Evolutionary conservation across 1,139 yeast genomes (phyloP).

Genomic region (Debaryomycetaceae sp.): DNA sequence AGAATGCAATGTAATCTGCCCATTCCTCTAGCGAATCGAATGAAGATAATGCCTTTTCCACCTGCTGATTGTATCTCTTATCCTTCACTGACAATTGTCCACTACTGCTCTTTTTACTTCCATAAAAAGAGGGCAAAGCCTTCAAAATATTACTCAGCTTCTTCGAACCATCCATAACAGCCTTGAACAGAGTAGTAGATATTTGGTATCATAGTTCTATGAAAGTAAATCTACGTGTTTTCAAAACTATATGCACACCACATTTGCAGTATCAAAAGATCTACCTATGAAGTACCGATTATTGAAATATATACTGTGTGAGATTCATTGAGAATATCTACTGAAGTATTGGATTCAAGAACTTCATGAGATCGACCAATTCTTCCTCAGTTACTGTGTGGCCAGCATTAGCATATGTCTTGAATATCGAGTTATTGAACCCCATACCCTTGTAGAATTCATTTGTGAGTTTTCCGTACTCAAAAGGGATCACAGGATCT

Average conservation of each 20-base stretch:
- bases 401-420: slow-evolving; percentile 57
- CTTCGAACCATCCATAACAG: slow-evolving; percentile 4
- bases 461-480: slow-evolving; percentile 46
- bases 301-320: no score
- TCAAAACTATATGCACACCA: neutral
- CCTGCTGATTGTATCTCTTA: slow-evolving; percentile 59
- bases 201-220: neutral
- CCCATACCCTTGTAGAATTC: slow-evolving; percentile 50
- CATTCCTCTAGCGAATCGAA: slow-evolving; percentile 90
- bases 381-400: slow-evolving; percentile 72
- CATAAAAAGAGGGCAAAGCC: slow-evolving; percentile 5
- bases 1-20: slow-evolving; percentile 96
- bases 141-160: slow-evolving; percentile 5
- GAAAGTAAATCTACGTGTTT: neutral
- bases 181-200: neutral
- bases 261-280: neutral
- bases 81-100: slow-evolving; percentile 47
- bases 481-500: slow-evolving; percentile 62
- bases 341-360: slow-evolving; percentile 25
- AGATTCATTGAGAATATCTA: no score
- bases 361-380: slow-evolving; percentile 53
- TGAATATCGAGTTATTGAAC: slow-evolving; percentile 51
- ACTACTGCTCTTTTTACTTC: slow-evolving; percentile 4
- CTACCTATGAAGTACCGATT: no score
- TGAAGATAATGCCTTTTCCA: slow-evolving; percentile 71